A percentile compares a stretch with the other conserved stretches of the same genome.
Conservation (phyloP, 345 rosid genomes). For the Capsella bursapastoris region DNA sequence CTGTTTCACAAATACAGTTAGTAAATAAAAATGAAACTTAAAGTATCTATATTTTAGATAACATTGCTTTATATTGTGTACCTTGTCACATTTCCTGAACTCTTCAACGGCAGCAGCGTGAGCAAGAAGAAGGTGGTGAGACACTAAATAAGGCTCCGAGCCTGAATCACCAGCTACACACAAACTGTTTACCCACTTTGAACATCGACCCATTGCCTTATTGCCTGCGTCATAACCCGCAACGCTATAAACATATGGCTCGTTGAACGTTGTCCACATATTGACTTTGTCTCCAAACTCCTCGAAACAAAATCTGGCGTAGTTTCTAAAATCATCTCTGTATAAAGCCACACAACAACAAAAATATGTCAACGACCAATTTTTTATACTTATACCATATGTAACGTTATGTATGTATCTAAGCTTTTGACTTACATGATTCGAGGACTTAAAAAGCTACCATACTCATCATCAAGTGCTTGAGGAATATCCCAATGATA, state of each 20-base stretch:
- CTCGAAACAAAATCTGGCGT: conserved; percentile 46
- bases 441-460: conserved; percentile 47
- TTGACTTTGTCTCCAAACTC: conserved; percentile 54
- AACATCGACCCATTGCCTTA: conserved; percentile 49
- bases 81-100: conserved; percentile 40
- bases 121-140: conserved; percentile 46
- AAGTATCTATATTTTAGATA: background rate
- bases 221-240: conserved; percentile 45
- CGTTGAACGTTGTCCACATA: conserved; percentile 57
- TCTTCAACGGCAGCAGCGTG: conserved; percentile 40
- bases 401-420: background rate
- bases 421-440: conserved; percentile 44
- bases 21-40: background rate
- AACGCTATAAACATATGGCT: conserved; percentile 46
- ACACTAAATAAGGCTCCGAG: conserved; percentile 37
- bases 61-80: background rate
- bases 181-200: conserved; percentile 33
- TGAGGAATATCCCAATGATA: conserved; percentile 59
- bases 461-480: conserved; percentile 49
- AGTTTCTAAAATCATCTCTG: conserved; percentile 40
- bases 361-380: background rate
- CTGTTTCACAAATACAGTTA: background rate
- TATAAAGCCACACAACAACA: background rate
- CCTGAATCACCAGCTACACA: conserved; percentile 47
- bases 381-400: background rate